A percentile compares a stretch with the other conserved stretches of the same genome.
Evolutionary conservation across 2,329 filamentous ascomycete species (phyloP).

Genomic region (Nemania serpens): DNA sequence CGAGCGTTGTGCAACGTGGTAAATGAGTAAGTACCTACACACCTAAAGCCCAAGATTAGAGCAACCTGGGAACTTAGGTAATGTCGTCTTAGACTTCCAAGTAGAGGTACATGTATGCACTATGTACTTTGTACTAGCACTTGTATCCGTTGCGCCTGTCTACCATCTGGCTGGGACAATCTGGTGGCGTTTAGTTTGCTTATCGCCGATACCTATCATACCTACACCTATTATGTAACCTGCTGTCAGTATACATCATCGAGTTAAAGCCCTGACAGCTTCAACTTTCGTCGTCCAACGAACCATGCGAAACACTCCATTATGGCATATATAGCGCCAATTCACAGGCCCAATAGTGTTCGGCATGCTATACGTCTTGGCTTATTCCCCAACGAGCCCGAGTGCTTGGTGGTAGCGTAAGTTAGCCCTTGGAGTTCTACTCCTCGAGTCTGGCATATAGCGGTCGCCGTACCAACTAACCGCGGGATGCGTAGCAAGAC

Average conservation of each 20-base stretch:
- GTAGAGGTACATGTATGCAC: too few relatives aligned
- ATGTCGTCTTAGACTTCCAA: too few relatives aligned
- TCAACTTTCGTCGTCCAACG: constrained; percentile 1
- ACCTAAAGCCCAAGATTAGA: too few relatives aligned
- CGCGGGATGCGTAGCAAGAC: constrained; percentile 64
- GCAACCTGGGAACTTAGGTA: too few relatives aligned
- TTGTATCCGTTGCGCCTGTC: too few relatives aligned
- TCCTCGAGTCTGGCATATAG: background rate
- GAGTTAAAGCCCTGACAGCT: background rate
- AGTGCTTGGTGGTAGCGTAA: constrained; percentile 88
- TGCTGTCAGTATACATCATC: background rate
- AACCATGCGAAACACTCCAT: constrained; percentile 36
- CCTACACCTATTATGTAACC: too few relatives aligned
- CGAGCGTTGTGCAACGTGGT: too few relatives aligned
- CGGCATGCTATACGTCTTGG: constrained; percentile 83
- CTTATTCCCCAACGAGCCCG: constrained; percentile 73
- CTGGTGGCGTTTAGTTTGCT: constrained; percentile 31
- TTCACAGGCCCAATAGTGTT: constrained; percentile 89
- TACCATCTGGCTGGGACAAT: background rate
- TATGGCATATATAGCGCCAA: constrained; percentile 95
- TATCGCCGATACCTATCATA: constrained; percentile 29
- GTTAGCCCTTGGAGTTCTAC: constrained; percentile 42
- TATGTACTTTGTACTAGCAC: too few relatives aligned
- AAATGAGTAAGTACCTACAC: too few relatives aligned
- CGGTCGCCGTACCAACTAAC: constrained; percentile 38